Base-by-base conservation (phyloP, 352 stramenopile species). In the Phytophthora vignae region DNA sequence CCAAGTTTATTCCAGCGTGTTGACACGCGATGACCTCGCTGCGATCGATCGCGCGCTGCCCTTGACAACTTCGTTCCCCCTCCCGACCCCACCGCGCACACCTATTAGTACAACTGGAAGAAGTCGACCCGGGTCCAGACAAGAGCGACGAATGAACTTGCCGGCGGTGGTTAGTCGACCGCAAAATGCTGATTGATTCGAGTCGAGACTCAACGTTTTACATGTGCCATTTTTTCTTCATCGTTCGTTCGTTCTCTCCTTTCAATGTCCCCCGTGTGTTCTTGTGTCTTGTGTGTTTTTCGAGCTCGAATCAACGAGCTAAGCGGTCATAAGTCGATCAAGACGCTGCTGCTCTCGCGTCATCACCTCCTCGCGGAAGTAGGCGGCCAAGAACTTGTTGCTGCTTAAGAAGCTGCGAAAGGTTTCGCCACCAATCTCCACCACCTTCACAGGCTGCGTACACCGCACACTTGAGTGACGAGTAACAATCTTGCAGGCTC, bases 341-440 rank as follows among this genome's bases (percentile, higher is more conserved):
- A 88, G 74, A 44, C 87, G 81, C 52, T 82, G 62, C 54, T 92
- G 70, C 60, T 94, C 87, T 3, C 88, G 84, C 4, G 68, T 68
- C 71, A 91, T 90, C 36, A 94, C 84, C 49, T 94, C 82, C 29
- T 93, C 76, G 15, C 82, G 78, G 53, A 93, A 95, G 62, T 91
- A 95, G 25, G 88, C 88, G 8, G 84, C 81, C 63, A 94, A 82
- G 61, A 95, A 95, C 72, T 93, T 84, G 68, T 93, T 91, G 67
- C 88, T 95, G 52, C 87, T 84, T 29, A 95, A 73, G 50, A 95
- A 95, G 64, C 88, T 95, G 31, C 88, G 88, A 64, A 95, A 95
- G 3, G 84, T 90, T 64, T 95, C 86, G 5, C 88, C 88, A 17
- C 87, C 82, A 55, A 95, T 94, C 67, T 95, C 88, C 19, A 95